These are phyloP conservation scores for Megacollybia marginata DNA, from an alignment of 768 basidiomycete species.

Conservation along the genomic window DNA sequence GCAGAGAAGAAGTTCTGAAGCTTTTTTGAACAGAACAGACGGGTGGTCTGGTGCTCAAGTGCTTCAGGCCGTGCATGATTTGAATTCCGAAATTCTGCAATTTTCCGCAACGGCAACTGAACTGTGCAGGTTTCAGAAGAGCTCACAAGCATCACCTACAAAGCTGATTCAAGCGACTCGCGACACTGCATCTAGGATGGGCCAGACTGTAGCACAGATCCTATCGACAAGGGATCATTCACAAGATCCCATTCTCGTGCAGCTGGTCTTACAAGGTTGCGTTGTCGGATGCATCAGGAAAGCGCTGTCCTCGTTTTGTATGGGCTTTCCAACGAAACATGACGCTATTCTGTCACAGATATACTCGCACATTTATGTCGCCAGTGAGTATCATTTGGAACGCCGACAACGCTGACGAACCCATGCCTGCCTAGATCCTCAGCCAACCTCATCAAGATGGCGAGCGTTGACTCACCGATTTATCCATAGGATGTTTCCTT, in stretches of 20 bases:
- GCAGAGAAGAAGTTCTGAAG: constrained; percentile 50
- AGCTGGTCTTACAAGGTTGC: constrained; percentile 69
- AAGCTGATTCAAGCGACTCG: constrained; percentile 46
- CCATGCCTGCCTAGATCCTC: constrained; percentile 44
- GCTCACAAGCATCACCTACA: constrained; percentile 28
- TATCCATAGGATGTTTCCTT: constrained; percentile 62
- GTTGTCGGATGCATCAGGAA: constrained; percentile 60
- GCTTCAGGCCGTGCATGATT: constrained; percentile 70
- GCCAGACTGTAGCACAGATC: constrained; percentile 51
- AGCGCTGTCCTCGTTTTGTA: constrained; percentile 63
- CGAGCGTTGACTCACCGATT: constrained; percentile 64
- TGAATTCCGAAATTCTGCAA: constrained; percentile 77
- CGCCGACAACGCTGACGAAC: constrained; percentile 2
- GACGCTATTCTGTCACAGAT: constrained; percentile 59
- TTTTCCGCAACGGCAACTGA: constrained; percentile 73
- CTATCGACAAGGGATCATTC: constrained; percentile 60
- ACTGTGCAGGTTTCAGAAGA: constrained; percentile 45
- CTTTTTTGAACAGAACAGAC: constrained; percentile 69
- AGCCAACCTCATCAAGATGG: constrained; percentile 75
- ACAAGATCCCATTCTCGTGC: constrained; percentile 70
- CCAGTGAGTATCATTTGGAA: constrained; percentile 29
- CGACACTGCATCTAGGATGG: constrained; percentile 57
- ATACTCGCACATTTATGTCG: constrained; percentile 48
- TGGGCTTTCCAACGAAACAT: constrained; percentile 65
- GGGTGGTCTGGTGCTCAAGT: constrained; percentile 72